A percentile compares a stretch with the other conserved stretches of the same genome.
These are phyloP conservation scores for Polysphondylium violaceum DNA, from an alignment of 78 protist species.

Conservation along the genomic window DNA sequence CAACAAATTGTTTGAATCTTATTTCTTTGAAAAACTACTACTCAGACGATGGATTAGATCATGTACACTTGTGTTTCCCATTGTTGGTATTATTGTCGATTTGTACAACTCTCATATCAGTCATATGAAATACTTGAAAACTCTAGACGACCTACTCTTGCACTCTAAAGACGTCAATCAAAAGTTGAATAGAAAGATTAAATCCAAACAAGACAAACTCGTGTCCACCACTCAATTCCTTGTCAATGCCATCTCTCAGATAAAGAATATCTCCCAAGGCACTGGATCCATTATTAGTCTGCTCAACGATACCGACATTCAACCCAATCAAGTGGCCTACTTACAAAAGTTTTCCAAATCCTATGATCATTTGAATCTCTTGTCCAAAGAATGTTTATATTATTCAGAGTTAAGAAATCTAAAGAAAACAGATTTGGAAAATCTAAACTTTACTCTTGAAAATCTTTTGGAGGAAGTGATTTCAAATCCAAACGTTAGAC, in stretches of 20 bases:
- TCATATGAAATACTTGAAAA: background rate
- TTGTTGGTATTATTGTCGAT: slow-evolving; percentile 26
- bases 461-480: slow-evolving; percentile 37
- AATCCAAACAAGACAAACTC: background rate
- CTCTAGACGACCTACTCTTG: background rate
- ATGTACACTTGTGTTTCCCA: background rate
- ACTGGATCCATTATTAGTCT: slow-evolving; percentile 29
- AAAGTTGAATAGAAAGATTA: background rate
- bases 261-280: slow-evolving; percentile 11
- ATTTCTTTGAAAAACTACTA: background rate
- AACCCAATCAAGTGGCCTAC: slow-evolving; percentile 53
- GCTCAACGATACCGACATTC: slow-evolving; percentile 37
- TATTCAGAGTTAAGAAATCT: slow-evolving; percentile 33
- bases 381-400: slow-evolving; percentile 39
- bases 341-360: slow-evolving; percentile 15
- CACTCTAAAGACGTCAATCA: background rate
- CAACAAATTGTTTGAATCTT: slow-evolving; percentile 12
- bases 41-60: slow-evolving; percentile 49
- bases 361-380: background rate
- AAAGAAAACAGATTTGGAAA: background rate
- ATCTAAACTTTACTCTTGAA: background rate
- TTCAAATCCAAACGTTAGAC: slow-evolving; percentile 31
- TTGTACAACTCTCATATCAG: background rate
- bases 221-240: background rate
- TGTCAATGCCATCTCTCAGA: slow-evolving; percentile 23